Conservation (phyloP, 371 early-diverging fungal genomes). For the Zopfochytrium polystomum region DNA sequence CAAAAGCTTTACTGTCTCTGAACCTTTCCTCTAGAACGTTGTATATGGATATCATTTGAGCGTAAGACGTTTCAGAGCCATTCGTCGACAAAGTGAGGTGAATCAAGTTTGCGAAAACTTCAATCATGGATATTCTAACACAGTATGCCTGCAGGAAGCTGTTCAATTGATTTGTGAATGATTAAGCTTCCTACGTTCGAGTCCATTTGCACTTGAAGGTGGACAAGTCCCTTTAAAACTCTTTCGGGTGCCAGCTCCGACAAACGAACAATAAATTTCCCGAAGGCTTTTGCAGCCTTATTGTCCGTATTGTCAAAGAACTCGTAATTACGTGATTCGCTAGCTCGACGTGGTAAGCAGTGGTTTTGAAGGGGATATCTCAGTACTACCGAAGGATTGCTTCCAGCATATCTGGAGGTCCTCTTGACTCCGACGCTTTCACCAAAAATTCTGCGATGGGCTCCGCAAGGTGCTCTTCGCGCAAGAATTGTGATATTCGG, state of each 20-base stretch:
- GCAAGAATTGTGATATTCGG: conserved; percentile 80
- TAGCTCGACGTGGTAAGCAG: too few relatives aligned
- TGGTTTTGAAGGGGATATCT: too few relatives aligned
- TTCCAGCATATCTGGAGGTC: conserved; percentile 62
- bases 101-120: conserved; percentile 80
- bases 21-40: conserved; percentile 88
- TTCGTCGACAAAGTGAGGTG: conserved; percentile 62
- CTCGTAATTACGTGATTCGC: conserved; percentile 46
- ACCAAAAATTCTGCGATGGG: conserved; percentile 84
- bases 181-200: conserved; percentile 63
- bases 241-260: conserved; percentile 77
- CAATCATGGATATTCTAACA: conserved; percentile 81
- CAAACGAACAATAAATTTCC: conserved; percentile 76
- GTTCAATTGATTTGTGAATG: background rate
- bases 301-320: conserved; percentile 64
- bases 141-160: conserved; percentile 62
- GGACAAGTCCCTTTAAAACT: conserved; percentile 79
- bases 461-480: conserved; percentile 90
- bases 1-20: conserved; percentile 76
- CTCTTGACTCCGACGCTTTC: conserved; percentile 60
- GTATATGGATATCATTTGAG: conserved; percentile 68
- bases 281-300: conserved; percentile 76
- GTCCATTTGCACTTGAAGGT: conserved; percentile 78
- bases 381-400: conserved; percentile 60
- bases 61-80: conserved; percentile 57